phyloP scores from a whole-genome alignment of 768 basidiomycete species.

The Chalciporus chontae region DNA sequence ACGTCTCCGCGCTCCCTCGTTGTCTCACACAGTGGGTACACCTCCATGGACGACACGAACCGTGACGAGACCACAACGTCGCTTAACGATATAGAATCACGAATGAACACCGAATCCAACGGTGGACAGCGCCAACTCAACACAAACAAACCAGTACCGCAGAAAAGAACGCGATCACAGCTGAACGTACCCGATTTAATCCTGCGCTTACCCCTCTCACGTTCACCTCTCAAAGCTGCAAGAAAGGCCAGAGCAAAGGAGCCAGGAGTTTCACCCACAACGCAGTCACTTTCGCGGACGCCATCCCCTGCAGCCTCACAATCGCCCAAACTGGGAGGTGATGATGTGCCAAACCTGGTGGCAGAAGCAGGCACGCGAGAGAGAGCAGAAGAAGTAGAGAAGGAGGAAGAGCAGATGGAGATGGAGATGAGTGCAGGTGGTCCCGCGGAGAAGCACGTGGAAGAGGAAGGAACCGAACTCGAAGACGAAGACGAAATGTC shows the following conservation, averaged over 20 bases:
- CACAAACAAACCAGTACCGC: neutral
- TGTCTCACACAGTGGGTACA: too few relatives aligned
- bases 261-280: slow-evolving; percentile 29
- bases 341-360: neutral
- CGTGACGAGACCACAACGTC: slow-evolving; percentile 8
- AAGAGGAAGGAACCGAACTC: slow-evolving; percentile 23
- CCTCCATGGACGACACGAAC: slow-evolving; percentile 17
- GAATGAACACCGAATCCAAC: slow-evolving; percentile 1
- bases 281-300: neutral
- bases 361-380: neutral
- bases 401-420: slow-evolving; percentile 1
- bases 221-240: slow-evolving; percentile 54
- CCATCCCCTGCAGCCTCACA: neutral
- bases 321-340: neutral
- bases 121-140: neutral
- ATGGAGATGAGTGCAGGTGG: neutral
- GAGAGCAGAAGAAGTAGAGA: neutral
- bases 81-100: slow-evolving; percentile 1
- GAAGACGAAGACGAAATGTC: neutral
- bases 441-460: slow-evolving; percentile 4
- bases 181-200: slow-evolving; percentile 44
- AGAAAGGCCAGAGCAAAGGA: slow-evolving; percentile 27
- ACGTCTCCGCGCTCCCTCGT: too few relatives aligned
- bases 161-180: slow-evolving; percentile 48
- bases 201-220: slow-evolving; percentile 40